Percentiles rank a stretch among this genome's conserved stretches.
Evolutionary conservation across 306 rosid species (phyloP).

Genomic region (Vicia villosa): DNA sequence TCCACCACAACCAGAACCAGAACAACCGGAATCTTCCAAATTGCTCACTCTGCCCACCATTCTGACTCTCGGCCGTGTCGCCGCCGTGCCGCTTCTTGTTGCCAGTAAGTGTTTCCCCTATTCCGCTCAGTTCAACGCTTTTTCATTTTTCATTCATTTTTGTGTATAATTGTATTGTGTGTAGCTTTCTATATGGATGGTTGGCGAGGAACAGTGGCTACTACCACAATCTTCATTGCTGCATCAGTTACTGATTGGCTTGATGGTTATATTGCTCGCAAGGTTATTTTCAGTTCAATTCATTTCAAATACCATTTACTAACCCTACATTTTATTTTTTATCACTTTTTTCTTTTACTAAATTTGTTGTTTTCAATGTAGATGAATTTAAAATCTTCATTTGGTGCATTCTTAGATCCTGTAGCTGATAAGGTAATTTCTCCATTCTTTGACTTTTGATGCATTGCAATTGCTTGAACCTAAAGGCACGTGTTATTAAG

Average conservation of each 20-base stretch:
- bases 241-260: conserved; percentile 98
- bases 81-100: conserved; percentile 82
- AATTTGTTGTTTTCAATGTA: conserved; percentile 44
- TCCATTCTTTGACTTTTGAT: neutral
- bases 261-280: conserved; percentile 97
- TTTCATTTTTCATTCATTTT: neutral
- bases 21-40: conserved; percentile 50
- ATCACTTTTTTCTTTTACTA: neutral
- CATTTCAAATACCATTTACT: neutral
- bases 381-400: conserved; percentile 90
- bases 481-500: too few species aligned
- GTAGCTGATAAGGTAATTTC: conserved; percentile 96
- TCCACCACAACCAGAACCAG: conserved; percentile 29
- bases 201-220: conserved; percentile 80
- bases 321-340: neutral
- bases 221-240: conserved; percentile 76
- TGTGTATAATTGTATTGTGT: neutral
- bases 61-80: conserved; percentile 90
- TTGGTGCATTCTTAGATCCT: conserved; percentile 98
- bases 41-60: conserved; percentile 89
- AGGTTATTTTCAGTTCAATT: conserved; percentile 47
- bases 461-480: neutral
- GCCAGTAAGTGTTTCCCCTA: conserved; percentile 40
- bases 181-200: conserved; percentile 84
- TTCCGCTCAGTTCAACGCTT: neutral